A percentile compares a stretch with the other conserved stretches of the same genome.
Conservation (phyloP, 2,329 filamentous ascomycete species). For the Beauveria bassiana region DNA sequence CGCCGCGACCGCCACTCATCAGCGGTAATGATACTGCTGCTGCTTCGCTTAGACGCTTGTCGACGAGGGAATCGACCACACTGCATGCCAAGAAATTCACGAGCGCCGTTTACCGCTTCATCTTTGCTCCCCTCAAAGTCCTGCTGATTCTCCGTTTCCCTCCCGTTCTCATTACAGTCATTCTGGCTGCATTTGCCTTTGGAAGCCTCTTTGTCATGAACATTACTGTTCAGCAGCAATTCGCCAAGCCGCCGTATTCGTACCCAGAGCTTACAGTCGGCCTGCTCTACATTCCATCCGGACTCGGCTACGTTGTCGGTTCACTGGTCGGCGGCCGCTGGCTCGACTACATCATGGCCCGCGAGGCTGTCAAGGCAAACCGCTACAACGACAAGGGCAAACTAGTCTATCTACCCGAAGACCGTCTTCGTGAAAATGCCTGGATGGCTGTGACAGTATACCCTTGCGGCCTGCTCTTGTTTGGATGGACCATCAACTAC, state of each 20-base stretch:
- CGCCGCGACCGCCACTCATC: background rate
- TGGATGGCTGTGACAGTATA: constrained; percentile 67
- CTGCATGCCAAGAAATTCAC: constrained; percentile 30
- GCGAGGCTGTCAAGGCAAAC: constrained; percentile 62
- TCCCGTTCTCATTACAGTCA: constrained; percentile 64
- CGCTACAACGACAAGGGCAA: constrained; percentile 60
- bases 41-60: background rate
- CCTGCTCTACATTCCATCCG: constrained; percentile 68
- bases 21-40: background rate
- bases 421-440: constrained; percentile 75
- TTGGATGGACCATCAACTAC: constrained; percentile 65
- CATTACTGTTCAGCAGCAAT: constrained; percentile 65
- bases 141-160: constrained; percentile 67
- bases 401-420: constrained; percentile 65
- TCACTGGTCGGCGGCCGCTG: constrained; percentile 65
- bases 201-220: constrained; percentile 70
- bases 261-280: constrained; percentile 64
- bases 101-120: constrained; percentile 46
- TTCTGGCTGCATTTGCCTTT: constrained; percentile 68
- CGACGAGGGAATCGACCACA: constrained; percentile 2
- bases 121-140: constrained; percentile 67
- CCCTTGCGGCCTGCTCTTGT: constrained; percentile 63
- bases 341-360: constrained; percentile 75
- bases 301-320: constrained; percentile 62
- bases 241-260: constrained; percentile 58